Conservation (phyloP, 768 basidiomycete genomes). For the Serendipita sp. region DNA sequence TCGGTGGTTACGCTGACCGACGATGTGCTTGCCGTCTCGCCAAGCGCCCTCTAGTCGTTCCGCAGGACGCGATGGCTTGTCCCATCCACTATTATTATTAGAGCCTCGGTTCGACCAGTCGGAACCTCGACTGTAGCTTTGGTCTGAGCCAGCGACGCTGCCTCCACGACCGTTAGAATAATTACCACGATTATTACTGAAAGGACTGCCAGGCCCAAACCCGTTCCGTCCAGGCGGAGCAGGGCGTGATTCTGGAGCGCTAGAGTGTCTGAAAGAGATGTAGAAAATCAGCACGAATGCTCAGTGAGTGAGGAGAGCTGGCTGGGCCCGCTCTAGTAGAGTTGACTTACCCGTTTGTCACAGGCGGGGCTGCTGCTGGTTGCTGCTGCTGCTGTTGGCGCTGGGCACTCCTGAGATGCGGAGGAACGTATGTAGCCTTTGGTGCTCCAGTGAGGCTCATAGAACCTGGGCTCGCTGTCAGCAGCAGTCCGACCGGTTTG, state of each 20-base stretch:
- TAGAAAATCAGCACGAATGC: background rate
- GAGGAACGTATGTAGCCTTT: slow-evolving; percentile 77
- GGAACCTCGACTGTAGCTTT: slow-evolving; percentile 28
- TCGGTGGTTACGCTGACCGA: slow-evolving; percentile 70
- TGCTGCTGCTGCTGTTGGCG: slow-evolving; percentile 49
- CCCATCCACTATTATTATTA: background rate
- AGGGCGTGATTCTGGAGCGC: background rate
- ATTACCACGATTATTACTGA: slow-evolving; percentile 23
- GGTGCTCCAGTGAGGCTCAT: slow-evolving; percentile 13
- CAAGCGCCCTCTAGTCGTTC: slow-evolving; percentile 44
- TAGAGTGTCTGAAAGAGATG: slow-evolving; percentile 15
- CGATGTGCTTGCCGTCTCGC: slow-evolving; percentile 77
- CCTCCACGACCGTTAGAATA: slow-evolving; percentile 21
- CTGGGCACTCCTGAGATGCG: slow-evolving; percentile 73
- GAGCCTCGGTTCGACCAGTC: slow-evolving; percentile 26
- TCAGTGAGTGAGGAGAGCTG: background rate
- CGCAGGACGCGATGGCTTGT: slow-evolving; percentile 8
- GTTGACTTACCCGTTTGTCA: slow-evolving; percentile 34
- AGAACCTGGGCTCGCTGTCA: slow-evolving; percentile 5
- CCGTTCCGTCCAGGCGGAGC: slow-evolving; percentile 16
- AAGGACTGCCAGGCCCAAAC: slow-evolving; percentile 47
- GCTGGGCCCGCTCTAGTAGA: no score
- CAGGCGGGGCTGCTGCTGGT: slow-evolving; percentile 18
- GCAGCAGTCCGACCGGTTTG: background rate
- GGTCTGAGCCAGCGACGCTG: slow-evolving; percentile 19